Base-by-base conservation (phyloP, 1,139 yeast genomes). In the Saccharomyces hybrid region DNA sequence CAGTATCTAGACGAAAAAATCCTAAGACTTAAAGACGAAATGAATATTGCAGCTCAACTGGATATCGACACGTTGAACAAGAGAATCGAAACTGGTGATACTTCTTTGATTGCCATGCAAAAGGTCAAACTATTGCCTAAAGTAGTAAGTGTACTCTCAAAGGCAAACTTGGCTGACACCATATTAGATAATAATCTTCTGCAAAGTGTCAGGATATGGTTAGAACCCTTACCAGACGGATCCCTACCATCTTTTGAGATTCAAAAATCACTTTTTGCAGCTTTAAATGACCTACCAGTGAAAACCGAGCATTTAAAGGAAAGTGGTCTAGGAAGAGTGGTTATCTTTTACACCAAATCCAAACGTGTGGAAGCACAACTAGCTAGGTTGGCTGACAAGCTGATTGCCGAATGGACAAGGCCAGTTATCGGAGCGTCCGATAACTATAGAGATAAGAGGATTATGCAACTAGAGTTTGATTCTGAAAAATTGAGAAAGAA, bases 181-280 rank as follows among this genome's bases (percentile, higher is more conserved):
- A 88, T 95, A 55, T 78, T 95, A 65, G 99, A 95, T 74, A 95
- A 93, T 71, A 95, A 95, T 71, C 74, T 95, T 65, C 78, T 95
- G 61, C 97, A 93, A 66, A 95, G 96, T 52, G 93, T 95, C 44
- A 80, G 98, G 64, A 84, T 89, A 69, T 95, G 99, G 99, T 78
- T 95, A 57, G 99, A 95, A 71, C 99, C 99, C 47, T 78, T 95
- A 63, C 99, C 99, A 1, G 99, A 95, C 75, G 96, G 96, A 49
- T 89, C 97, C 6, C 78, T 95, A 74, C 99, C 99, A 12, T 95
- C 96, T 1, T 93, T 88, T 72, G 96, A 91, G 71, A 91, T 95
- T 61, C 99, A 95, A 71, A 88, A 87, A 70, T 93, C 87, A 55
- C 75, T 95, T 63, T 87, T 95, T 62, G 75, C 76, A 24, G 86